Evolutionary conservation across 306 rosid species (phyloP).

Genomic region (Senna tora): DNA sequence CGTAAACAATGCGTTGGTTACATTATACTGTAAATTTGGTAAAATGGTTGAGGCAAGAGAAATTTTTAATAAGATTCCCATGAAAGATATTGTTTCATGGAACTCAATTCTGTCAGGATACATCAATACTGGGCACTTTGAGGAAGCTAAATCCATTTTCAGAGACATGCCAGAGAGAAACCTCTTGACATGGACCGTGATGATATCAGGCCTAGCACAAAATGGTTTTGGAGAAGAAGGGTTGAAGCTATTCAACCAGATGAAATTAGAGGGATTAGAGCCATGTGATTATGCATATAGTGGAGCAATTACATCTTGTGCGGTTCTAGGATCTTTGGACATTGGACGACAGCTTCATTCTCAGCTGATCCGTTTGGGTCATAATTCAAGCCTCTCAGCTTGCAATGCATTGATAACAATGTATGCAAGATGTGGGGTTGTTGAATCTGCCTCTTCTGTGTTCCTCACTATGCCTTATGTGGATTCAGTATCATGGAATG

Average conservation of each 20-base stretch:
- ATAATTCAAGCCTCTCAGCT: slow-evolving; percentile 34
- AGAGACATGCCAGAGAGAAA: slow-evolving; percentile 52
- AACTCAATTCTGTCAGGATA: slow-evolving; percentile 57
- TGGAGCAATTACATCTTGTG: slow-evolving; percentile 54
- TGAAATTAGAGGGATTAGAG: slow-evolving; percentile 53
- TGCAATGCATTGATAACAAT: slow-evolving; percentile 62
- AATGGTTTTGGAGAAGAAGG: slow-evolving; percentile 59
- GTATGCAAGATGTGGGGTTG: slow-evolving; percentile 61
- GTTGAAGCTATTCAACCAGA: slow-evolving; percentile 54
- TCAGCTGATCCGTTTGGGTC: slow-evolving; percentile 27
- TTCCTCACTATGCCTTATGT: slow-evolving; percentile 58
- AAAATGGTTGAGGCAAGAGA: slow-evolving; percentile 45
- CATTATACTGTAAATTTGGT: slow-evolving; percentile 46
- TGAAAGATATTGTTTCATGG: slow-evolving; percentile 52
- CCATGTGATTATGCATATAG: slow-evolving; percentile 64
- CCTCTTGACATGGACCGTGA: slow-evolving; percentile 53
- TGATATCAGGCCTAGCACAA: slow-evolving; percentile 58
- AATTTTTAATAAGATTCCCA: slow-evolving; percentile 44
- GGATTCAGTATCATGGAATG: slow-evolving; percentile 65
- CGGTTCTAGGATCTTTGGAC: slow-evolving; percentile 45
- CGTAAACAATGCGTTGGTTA: slow-evolving; percentile 50
- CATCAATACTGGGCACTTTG: slow-evolving; percentile 43
- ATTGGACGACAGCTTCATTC: slow-evolving; percentile 37
- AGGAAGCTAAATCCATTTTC: slow-evolving; percentile 51
- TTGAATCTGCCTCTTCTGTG: slow-evolving; percentile 50